Evolutionary conservation across 768 basidiomycete species (phyloP), one percentile per base, ranked within the genome.

Genomic region (Mrakia gelida): DNA sequence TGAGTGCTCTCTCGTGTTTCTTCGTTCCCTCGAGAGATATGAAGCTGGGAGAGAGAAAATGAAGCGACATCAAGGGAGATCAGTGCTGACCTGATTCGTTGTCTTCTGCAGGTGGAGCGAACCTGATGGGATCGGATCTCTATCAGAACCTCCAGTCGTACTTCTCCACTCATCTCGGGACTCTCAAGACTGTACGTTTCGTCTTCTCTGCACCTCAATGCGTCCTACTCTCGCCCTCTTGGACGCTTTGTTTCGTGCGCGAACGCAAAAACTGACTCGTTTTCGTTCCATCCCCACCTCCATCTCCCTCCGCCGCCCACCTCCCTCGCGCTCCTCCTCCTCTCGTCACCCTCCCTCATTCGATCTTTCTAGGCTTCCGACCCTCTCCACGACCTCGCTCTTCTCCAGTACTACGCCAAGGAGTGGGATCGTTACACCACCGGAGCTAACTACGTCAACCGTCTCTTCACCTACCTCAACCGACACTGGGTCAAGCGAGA

Each of bases 401-500:
- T 99, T 9, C 86, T 99, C 76, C 90, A 91, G 80, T 98, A 92
- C 83, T 99, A 98, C 83, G 94, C 93, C 1, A 84, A 85, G 78
- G 94, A 98, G 84, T 98, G 97, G 97, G 92, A 93, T 81, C 88
- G 95, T 63, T 98, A 98, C 86, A 99, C 97, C 0, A 96, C 91
- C 3, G 96, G 96, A 68, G 95, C 96, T 1, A 94, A 93, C 83
- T 98, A 97, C 84, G 94, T 98, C 85, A 96, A 98, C 84, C 92
- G 96, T 76, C 86, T 99, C 52, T 98, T 98, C 87, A 95, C 94
- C 3, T 98, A 98, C 86, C 88, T 99, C 77, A 98, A 99, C 85
- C 93, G 96, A 73, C 95, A 98, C 85, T 99, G 97, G 97, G 96
- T 99, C 63, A 96, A 95, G 86, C 89, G 96, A 73, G 97, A 99